Base-by-base conservation (phyloP, 352 stramenopile genomes). In the Albugo laibachii region DNA sequence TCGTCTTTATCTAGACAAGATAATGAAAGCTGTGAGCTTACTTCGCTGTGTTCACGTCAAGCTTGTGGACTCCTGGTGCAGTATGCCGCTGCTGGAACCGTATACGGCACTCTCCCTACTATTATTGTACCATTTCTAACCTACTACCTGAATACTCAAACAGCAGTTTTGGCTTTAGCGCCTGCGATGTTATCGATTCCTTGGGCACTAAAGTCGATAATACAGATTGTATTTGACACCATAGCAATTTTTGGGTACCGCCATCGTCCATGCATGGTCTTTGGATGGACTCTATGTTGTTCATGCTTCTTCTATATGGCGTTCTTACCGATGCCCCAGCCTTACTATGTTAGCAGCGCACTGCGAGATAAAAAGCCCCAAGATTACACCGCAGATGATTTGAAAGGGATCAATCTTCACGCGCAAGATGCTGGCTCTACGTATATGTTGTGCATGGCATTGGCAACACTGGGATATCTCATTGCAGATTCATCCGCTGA, bases 41-140 rank as follows among this genome's bases (percentile, higher is more conserved):
- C 24, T 31, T 31, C 24, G 16, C 45, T 66, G n/a, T 44, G 54
- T n/a, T 54, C 55, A 1, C 38, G 44, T 0, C 53, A 61, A 46
- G 71, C 67, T 36, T 49, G 63, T 13, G 70, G 64, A 0, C 48
- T 87, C 8, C 54, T 85, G 31, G 46, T 78, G 47, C 78, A 83
- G 39, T 84, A 83, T 47, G 75, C 75, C 20, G 61, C 66, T 8
- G 72, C 79, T 21, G 75, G 72, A 8, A 56, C 83, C 20, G 70
- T 85, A 55, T 77, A 83, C 47, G 68, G 72, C 21, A 58, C 69
- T 13, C 61, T 82, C 21, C 68, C 72, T 3, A 68, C 72, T 12
- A 53, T 88, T 5, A 66, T 80, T 1, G 83, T 83, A 44, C 75
- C 75, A 34, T 54, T 88, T 20, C 79, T 84, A 57, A 82, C 82